Evolutionary conservation across 2,329 filamentous ascomycete genomes (phyloP), one percentile per base, ranked within the genome.

Genomic region (Colletotrichum paranaense): DNA sequence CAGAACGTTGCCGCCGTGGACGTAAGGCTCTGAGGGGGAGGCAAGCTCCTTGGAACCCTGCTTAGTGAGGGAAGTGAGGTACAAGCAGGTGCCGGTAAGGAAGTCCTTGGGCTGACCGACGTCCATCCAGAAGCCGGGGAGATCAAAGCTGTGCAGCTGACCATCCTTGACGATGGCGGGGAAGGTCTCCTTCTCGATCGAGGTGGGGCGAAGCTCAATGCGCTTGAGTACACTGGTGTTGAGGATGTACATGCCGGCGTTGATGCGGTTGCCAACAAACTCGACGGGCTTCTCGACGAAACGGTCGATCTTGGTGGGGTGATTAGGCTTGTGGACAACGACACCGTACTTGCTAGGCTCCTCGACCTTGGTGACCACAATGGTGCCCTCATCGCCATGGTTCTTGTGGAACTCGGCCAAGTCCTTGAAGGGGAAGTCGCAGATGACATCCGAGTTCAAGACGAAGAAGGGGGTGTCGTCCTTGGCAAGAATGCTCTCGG

Each of bases 261-360:
- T 98, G 90, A 98, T 98, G 77, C 96, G 94, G 90, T 98, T 98
- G 80, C 96, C 96, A 72, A 98, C 96, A 82, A 98, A 98, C 86
- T 98, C 95, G 82, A 98, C 94, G 49, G 96, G 96, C 90, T 99
- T 99, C 91, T 99, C 96, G 78, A 99, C 97, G 87, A 99, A 99
- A 78, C 97, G 95, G 86, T 99, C 97, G 84, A 99, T 98, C 82
- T 94, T 92, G 59, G 95, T 94, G 67, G 94, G 86, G 86, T 98
- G 95, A 84, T 92, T 94, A 75, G 95, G 95, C 88, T 97, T 97
- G 92, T 98, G 96, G 35, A 99, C 97, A 69, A 99, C 92, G 78
- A 99, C 96, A 91, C 96, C 96, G 84, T 98, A 99, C 87, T 99
- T 99, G 81, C 95, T 97, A 56, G 96, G 96, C 86, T 99, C 97